phyloP scores from a whole-genome alignment of 2,329 filamentous ascomycete genomes.

The Cadophora malorum region DNA sequence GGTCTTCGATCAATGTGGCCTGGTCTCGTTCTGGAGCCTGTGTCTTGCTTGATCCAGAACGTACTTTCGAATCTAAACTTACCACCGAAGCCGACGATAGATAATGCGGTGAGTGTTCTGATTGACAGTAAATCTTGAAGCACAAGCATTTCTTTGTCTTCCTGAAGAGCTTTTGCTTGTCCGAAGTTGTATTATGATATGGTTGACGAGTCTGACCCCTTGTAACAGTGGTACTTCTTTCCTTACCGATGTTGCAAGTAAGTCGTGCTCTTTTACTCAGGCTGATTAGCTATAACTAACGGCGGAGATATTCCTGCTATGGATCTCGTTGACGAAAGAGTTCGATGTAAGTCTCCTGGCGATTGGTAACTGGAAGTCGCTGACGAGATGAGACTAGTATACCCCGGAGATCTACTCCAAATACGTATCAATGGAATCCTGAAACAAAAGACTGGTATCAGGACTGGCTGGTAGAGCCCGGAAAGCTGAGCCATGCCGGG shows the following conservation, averaged over 20 bases:
- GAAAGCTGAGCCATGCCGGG: background rate
- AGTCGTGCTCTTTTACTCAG: too few species aligned
- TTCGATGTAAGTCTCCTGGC: background rate
- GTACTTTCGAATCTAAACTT: conserved; percentile 28
- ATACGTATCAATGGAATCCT: conserved; percentile 15
- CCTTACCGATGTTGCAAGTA: conserved; percentile 35
- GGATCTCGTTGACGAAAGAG: background rate
- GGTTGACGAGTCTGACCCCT: background rate
- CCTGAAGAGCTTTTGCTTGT: too few species aligned
- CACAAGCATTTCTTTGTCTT: too few species aligned
- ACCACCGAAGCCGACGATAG: background rate
- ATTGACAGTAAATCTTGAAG: too few species aligned
- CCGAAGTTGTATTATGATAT: too few species aligned
- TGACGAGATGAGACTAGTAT: background rate
- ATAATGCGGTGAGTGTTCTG: conserved; percentile 11
- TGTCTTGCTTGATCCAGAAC: conserved; percentile 30
- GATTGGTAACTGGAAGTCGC: background rate
- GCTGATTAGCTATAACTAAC: too few species aligned
- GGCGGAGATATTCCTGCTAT: conserved; percentile 1
- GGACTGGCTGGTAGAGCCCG: conserved; percentile 12
- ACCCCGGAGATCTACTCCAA: conserved; percentile 18
- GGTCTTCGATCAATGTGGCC: conserved; percentile 59
- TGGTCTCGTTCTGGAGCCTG: conserved; percentile 41
- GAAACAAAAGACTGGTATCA: conserved; percentile 19
- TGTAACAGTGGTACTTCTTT: conserved; percentile 29